These are phyloP conservation scores for Iris pallida DNA, from an alignment of 116 monocot species.

Conservation along the genomic window DNA sequence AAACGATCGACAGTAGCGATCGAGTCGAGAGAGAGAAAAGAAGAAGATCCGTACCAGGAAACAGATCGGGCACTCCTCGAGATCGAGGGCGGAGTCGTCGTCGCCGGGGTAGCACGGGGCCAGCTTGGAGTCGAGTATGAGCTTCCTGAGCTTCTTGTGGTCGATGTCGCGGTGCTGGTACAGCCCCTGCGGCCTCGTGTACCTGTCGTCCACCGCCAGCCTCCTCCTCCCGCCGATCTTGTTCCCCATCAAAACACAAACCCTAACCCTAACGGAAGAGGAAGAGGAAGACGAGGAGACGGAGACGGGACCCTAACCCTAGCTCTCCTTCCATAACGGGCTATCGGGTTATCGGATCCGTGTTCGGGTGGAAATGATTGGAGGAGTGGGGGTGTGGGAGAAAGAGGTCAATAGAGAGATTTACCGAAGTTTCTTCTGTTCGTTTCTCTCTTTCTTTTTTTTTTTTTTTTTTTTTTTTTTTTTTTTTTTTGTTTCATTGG, in stretches of 20 bases:
- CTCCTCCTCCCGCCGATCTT: slow-evolving; percentile 47
- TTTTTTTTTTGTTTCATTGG: neutral
- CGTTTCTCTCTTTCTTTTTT: neutral
- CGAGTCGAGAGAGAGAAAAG: neutral
- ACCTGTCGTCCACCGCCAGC: slow-evolving; percentile 57
- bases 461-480: neutral
- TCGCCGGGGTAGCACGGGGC: slow-evolving; percentile 59
- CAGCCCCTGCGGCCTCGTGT: slow-evolving; percentile 53
- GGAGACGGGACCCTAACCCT: slow-evolving; percentile 6
- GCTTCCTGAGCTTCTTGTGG: slow-evolving; percentile 53
- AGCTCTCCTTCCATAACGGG: neutral
- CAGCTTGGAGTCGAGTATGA: slow-evolving; percentile 58
- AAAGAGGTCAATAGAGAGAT: slow-evolving; percentile 3
- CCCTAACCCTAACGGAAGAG: neutral
- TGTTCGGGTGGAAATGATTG: too few species aligned
- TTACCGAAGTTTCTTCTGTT: neutral
- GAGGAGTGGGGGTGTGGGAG: neutral
- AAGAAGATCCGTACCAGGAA: slow-evolving; percentile 37
- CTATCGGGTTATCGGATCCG: neutral
- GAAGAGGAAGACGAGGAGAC: neutral
- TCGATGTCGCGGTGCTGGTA: slow-evolving; percentile 53
- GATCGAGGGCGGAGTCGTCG: slow-evolving; percentile 36
- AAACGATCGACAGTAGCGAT: too few species aligned
- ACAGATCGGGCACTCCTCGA: slow-evolving; percentile 72
- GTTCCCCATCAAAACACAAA: slow-evolving; percentile 42